phyloP scores from a whole-genome alignment of 2,329 filamentous ascomycete genomes.

The Ilyonectria robusta region DNA sequence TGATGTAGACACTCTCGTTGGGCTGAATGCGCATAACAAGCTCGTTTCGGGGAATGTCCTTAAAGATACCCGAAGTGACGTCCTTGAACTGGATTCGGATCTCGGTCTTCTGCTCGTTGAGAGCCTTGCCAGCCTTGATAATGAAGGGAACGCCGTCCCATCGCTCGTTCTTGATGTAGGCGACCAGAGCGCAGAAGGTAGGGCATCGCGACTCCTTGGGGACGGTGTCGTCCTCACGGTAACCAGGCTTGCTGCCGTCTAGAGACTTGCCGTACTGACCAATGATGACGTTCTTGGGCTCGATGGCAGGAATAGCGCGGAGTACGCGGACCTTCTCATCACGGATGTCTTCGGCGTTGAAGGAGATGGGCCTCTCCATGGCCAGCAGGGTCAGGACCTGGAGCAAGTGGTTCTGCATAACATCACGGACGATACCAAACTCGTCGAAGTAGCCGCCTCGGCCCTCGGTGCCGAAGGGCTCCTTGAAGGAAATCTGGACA shows the following conservation, averaged over 20 bases:
- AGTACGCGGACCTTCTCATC: slow-evolving; percentile 99
- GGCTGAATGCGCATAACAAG: slow-evolving; percentile 99
- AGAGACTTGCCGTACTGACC: slow-evolving; percentile 98
- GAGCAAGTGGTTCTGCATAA: slow-evolving; percentile 99
- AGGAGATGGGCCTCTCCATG: slow-evolving; percentile 98
- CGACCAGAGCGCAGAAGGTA: slow-evolving; percentile 97
- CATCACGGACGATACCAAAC: slow-evolving; percentile 98
- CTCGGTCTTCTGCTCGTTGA: slow-evolving; percentile 99
- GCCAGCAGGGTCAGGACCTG: slow-evolving; percentile 96
- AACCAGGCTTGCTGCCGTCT: slow-evolving; percentile 95
- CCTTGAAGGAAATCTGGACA: slow-evolving; percentile 99
- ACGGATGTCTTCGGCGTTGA: slow-evolving; percentile 97
- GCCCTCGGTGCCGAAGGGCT: slow-evolving; percentile 98
- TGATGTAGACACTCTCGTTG: slow-evolving; percentile 99
- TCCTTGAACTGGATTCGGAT: slow-evolving; percentile 99
- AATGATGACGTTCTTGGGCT: slow-evolving; percentile 99
- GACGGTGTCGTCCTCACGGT: slow-evolving; percentile 99
- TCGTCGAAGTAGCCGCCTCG: slow-evolving; percentile 99
- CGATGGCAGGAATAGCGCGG: slow-evolving; percentile 91
- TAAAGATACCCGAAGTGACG: slow-evolving; percentile 99
- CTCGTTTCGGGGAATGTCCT: slow-evolving; percentile 99
- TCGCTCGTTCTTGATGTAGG: slow-evolving; percentile 99
- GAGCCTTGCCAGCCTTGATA: slow-evolving; percentile 97
- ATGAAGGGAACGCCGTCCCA: slow-evolving; percentile 99
- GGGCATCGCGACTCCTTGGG: slow-evolving; percentile 97